Evolutionary conservation across 2,329 filamentous ascomycete genomes (phyloP).

Genomic region (Tolypocladium album): DNA sequence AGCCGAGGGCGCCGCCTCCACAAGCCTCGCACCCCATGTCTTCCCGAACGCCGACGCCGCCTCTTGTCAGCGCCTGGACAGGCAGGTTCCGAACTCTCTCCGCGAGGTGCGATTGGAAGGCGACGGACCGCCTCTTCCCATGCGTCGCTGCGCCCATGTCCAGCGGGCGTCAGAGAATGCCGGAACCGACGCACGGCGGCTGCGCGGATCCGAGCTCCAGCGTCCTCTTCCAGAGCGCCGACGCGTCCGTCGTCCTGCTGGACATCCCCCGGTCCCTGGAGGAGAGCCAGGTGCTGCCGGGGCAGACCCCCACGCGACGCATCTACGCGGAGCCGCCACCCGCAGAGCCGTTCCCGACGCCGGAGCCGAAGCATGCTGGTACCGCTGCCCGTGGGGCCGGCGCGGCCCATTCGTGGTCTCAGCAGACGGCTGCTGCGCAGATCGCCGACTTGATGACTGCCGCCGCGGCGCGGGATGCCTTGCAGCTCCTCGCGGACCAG

Average conservation of each 20-base stretch:
- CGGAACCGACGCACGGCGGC: neutral
- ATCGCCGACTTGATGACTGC: conserved; percentile 43
- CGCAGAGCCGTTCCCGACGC: conserved; percentile 35
- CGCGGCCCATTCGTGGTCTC: conserved; percentile 17
- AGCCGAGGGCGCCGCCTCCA: neutral
- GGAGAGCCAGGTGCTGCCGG: conserved; percentile 44
- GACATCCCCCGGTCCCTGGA: conserved; percentile 64
- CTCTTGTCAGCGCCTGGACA: neutral
- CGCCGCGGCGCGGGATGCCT: conserved; percentile 32
- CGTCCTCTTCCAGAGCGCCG: conserved; percentile 20
- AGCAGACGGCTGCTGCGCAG: conserved; percentile 31
- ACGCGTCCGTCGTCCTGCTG: conserved; percentile 43
- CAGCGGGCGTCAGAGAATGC: neutral
- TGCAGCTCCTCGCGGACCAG: conserved; percentile 22
- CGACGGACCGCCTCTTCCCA: too few relatives aligned
- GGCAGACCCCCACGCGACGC: conserved; percentile 23
- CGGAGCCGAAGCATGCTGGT: conserved; percentile 27
- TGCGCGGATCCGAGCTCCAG: conserved; percentile 7
- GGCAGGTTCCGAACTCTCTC: too few relatives aligned
- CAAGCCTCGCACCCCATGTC: neutral
- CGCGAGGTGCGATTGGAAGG: too few relatives aligned
- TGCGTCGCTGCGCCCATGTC: neutral
- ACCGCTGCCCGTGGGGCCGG: neutral
- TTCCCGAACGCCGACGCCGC: neutral
- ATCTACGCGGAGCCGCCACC: conserved; percentile 35